Base-by-base conservation (phyloP, 192 early-diverging fungal genomes). In the Mortierella claussenii region DNA sequence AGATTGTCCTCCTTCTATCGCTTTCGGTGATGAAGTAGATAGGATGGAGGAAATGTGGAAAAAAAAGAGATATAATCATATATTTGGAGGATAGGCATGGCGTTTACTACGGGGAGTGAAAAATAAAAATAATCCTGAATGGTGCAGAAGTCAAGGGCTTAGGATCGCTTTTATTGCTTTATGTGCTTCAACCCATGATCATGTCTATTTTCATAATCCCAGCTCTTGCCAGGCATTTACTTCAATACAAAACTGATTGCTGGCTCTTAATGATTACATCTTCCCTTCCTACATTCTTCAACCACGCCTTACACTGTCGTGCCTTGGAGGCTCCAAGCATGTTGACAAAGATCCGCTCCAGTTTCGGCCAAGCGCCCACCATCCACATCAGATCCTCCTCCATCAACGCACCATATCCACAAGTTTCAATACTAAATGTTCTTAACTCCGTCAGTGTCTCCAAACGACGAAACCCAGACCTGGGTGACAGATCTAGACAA, bases 381-480 rank as follows among this genome's bases (percentile, higher is more conserved):
- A 74, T 74, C 55, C 62, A 65, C 3, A n/a, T 28, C 10, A 74
- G 24, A 30, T 57, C 60, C 24, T 45, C 48, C 7, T 40, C 49
- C 1, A 49, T 51, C 24, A 65, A 23, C 2, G 46, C 9, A 1
- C 36, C 10, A 24, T 74, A 74, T 12, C 40, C 61, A 45, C 69
- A 74, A 1, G 60, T 64, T 49, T 74, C 69, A 20, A 74, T 65
- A 28, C 56, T 54, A 18, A 74, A 53, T 2, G 20, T 28, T 12
- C 55, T 30, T 15, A 74, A 55, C 5, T 28, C 40, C 10, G 32
- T 65, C 8, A 74, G 52, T 0, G 47, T n/a, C 15, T 26, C 31
- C 0, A 74, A 33, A 1, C 31, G 47, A 4, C 55, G 32, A 17
- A 74, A 40, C n/a, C 55, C 61, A 32, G 59, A 23, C 10, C 13